phyloP scores from a whole-genome alignment of 2,329 filamentous ascomycete genomes.

The Alternaria infectoria region DNA sequence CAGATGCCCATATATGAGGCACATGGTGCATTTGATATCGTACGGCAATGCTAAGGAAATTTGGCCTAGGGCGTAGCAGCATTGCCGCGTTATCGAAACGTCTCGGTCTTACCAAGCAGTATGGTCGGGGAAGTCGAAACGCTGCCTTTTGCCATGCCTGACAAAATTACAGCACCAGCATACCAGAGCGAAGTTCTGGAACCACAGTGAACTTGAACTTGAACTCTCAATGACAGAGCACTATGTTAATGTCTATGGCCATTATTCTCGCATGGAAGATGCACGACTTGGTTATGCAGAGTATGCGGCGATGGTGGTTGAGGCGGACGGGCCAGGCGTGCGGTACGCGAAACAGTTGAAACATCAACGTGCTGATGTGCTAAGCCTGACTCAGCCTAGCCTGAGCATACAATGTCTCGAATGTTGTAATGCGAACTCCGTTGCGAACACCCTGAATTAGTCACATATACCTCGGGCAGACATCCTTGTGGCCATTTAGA shows the following conservation, averaged over 20 bases:
- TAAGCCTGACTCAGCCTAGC: slow-evolving; percentile 1
- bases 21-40: slow-evolving; percentile 2
- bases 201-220: not conserved
- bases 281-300: not conserved
- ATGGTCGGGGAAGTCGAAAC: slow-evolving; percentile 22
- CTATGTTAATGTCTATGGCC: not conserved
- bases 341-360: slow-evolving; percentile 7
- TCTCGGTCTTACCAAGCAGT: slow-evolving; percentile 10
- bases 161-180: not conserved
- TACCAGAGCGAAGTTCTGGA: not conserved
- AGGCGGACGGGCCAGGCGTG: not conserved
- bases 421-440: not conserved
- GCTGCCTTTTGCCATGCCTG: not conserved
- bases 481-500: not conserved
- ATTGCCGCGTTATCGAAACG: slow-evolving; percentile 30
- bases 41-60: slow-evolving; percentile 14
- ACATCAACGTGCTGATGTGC: not conserved
- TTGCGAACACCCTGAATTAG: not conserved
- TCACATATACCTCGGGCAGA: not conserved
- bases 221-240: not conserved
- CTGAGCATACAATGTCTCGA: not conserved
- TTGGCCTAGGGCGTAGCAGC: slow-evolving; percentile 25
- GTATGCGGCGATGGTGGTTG: not conserved
- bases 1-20: not conserved
- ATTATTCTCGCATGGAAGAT: not conserved